Conservation (phyloP, 805 yeast species). For the Starmerella bombi region DNA sequence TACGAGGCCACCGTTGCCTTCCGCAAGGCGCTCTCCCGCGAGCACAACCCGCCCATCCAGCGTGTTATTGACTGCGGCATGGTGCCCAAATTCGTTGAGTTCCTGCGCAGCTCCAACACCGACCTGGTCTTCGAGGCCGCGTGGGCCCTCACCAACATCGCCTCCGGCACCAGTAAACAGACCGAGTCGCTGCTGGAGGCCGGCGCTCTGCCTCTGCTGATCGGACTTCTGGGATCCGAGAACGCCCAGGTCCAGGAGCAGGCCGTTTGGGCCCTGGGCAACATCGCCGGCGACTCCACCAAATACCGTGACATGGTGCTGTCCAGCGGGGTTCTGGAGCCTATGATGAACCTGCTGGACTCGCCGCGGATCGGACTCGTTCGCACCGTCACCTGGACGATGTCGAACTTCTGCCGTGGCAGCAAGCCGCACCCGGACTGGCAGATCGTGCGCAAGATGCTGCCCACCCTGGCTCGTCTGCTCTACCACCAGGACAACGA, state of each 20-base stretch:
- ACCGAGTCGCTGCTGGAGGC: constrained; percentile 83
- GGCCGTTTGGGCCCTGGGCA: constrained; percentile 98
- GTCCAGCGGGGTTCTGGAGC: constrained; percentile 74
- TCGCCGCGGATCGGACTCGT: constrained; percentile 71
- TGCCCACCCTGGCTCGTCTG: constrained; percentile 83
- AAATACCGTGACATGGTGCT: constrained; percentile 81
- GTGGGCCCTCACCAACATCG: constrained; percentile 98
- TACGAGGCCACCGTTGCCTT: constrained; percentile 82
- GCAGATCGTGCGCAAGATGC: constrained; percentile 69
- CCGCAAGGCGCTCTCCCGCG: constrained; percentile 85
- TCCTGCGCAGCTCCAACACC: constrained; percentile 64
- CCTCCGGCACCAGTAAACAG: constrained; percentile 83
- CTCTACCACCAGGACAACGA: constrained; percentile 85
- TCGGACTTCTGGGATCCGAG: constrained; percentile 61
- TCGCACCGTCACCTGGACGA: constrained; percentile 96
- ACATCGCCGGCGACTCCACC: constrained; percentile 95
- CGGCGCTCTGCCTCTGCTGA: constrained; percentile 88
- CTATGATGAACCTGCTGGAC: constrained; percentile 65
- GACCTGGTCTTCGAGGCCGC: constrained; percentile 94
- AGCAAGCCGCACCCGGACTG: constrained; percentile 94
- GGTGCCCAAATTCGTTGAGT: constrained; percentile 77
- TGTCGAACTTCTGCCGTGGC: constrained; percentile 93
- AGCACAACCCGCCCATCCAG: constrained; percentile 92
- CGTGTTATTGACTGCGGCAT: constrained; percentile 87
- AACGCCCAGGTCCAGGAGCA: constrained; percentile 92